phyloP scores from a whole-genome alignment of 2,329 filamentous ascomycete genomes.

The Shiraia bambusicola region DNA sequence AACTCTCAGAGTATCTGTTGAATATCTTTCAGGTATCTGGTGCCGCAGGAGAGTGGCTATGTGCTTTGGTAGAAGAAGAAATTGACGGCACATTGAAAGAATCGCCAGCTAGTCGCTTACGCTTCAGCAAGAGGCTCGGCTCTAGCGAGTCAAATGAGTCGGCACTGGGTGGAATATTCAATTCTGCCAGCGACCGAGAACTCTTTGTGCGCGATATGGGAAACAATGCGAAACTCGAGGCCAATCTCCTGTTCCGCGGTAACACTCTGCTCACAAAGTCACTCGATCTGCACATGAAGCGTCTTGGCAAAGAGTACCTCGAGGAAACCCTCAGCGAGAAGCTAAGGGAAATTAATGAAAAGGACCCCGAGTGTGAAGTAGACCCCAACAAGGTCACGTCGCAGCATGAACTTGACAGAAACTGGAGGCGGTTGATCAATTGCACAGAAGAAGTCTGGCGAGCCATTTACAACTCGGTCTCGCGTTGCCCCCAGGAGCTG shows the following conservation, averaged over 20 bases:
- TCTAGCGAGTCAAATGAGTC: conserved; percentile 67
- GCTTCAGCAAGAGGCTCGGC: conserved; percentile 70
- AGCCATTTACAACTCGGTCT: conserved; percentile 73
- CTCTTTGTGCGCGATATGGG: conserved; percentile 74
- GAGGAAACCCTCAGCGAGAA: conserved; percentile 85
- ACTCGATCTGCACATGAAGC: conserved; percentile 92
- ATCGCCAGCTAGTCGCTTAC: conserved; percentile 64
- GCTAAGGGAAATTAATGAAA: conserved; percentile 83
- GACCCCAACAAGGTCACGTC: conserved; percentile 76
- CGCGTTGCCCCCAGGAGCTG: conserved; percentile 76
- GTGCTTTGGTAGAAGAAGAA: conserved; percentile 90
- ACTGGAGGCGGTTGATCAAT: conserved; percentile 76
- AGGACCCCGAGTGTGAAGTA: conserved; percentile 90
- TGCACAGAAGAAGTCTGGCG: conserved; percentile 85
- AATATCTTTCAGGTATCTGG: conserved; percentile 96
- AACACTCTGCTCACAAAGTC: conserved; percentile 93
- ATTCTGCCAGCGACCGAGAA: conserved; percentile 62
- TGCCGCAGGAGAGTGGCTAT: conserved; percentile 83
- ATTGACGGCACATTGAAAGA: conserved; percentile 92
- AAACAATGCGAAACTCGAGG: conserved; percentile 79
- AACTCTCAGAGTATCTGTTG: conserved; percentile 80
- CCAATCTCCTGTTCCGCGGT: conserved; percentile 90
- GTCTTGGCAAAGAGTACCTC: conserved; percentile 88
- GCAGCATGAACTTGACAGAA: conserved; percentile 72
- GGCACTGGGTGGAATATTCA: conserved; percentile 42